Conservation (phyloP, 2,329 filamentous ascomycete species). For the Aschersonia sp. region DNA sequence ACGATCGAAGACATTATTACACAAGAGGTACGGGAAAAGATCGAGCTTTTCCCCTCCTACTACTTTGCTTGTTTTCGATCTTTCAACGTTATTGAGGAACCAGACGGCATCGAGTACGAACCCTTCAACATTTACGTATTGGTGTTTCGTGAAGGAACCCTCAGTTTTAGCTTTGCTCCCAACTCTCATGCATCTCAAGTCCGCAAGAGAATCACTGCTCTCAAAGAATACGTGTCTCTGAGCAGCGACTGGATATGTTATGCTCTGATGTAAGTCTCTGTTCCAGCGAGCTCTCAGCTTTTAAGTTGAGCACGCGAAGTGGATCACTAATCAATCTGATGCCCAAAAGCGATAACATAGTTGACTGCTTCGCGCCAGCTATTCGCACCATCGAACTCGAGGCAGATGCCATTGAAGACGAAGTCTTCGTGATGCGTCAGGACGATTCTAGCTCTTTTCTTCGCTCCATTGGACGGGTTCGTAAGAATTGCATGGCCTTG, state of each 20-base stretch:
- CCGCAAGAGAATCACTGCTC: conserved; percentile 74
- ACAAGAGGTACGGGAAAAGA: conserved; percentile 94
- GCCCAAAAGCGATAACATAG: conserved; percentile 67
- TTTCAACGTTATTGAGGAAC: conserved; percentile 67
- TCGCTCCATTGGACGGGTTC: conserved; percentile 73
- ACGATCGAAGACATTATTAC: conserved; percentile 94
- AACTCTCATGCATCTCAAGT: conserved; percentile 83
- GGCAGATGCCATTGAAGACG: conserved; percentile 86
- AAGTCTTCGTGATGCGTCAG: conserved; percentile 80
- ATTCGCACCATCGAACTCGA: conserved; percentile 78
- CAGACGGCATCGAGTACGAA: conserved; percentile 70
- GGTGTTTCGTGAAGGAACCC: conserved; percentile 85
- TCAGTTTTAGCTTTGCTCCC: conserved; percentile 86
- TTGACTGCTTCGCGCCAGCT: conserved; percentile 84
- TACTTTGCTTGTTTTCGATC: conserved; percentile 97
- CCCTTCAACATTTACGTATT: conserved; percentile 95
- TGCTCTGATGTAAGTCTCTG: conserved; percentile 64
- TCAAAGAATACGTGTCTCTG: conserved; percentile 89
- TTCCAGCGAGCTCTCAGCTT: background rate
- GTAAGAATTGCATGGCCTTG: conserved; percentile 88
- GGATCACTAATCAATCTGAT: background rate
- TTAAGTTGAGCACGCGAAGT: background rate
- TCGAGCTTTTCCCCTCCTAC: conserved; percentile 92
- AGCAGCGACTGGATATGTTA: conserved; percentile 99
- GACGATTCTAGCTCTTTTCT: conserved; percentile 84